These are phyloP conservation scores for Cydonia oblonga DNA, from an alignment of 331 rosid genomes.

Conservation along the genomic window DNA sequence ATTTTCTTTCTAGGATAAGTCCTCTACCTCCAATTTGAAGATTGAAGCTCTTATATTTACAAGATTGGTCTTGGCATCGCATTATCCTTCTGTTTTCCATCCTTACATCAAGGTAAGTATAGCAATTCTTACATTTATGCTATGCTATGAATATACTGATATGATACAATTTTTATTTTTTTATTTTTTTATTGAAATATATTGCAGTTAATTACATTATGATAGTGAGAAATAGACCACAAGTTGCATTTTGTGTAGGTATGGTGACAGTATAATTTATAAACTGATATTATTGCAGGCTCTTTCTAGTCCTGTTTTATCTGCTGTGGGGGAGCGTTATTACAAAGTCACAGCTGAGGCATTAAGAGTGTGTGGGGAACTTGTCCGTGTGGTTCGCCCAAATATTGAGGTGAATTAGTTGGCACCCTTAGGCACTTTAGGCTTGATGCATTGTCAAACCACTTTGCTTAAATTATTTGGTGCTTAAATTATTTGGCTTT, in stretches of 20 bases:
- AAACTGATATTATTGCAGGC: slow-evolving; percentile 40
- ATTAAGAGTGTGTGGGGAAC: slow-evolving; percentile 92
- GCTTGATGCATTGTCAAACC: slow-evolving; percentile 1
- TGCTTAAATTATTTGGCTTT: slow-evolving; percentile 9
- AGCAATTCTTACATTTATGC: background rate
- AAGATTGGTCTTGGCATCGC: slow-evolving; percentile 84
- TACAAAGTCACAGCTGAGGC: slow-evolving; percentile 99
- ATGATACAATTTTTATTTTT: background rate
- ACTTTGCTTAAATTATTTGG: slow-evolving; percentile 15
- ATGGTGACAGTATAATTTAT: background rate
- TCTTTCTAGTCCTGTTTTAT: slow-evolving; percentile 89
- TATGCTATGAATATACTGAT: background rate
- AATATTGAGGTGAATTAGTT: slow-evolving; percentile 51
- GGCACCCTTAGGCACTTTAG: slow-evolving; percentile 4
- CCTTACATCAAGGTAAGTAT: slow-evolving; percentile 70
- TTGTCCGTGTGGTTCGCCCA: slow-evolving; percentile 89
- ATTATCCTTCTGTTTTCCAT: slow-evolving; percentile 86
- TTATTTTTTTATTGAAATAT: too few species aligned
- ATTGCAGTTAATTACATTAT: too few species aligned
- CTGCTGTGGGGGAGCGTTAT: slow-evolving; percentile 97
- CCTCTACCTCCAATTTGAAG: slow-evolving; percentile 95
- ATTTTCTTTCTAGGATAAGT: slow-evolving; percentile 58
- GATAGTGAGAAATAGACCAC: background rate
- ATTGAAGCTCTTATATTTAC: slow-evolving; percentile 91
- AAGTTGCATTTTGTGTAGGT: slow-evolving; percentile 1